Evolutionary conservation across 1,139 yeast genomes (phyloP).

Genomic region (Suhomyces yuchorum): DNA sequence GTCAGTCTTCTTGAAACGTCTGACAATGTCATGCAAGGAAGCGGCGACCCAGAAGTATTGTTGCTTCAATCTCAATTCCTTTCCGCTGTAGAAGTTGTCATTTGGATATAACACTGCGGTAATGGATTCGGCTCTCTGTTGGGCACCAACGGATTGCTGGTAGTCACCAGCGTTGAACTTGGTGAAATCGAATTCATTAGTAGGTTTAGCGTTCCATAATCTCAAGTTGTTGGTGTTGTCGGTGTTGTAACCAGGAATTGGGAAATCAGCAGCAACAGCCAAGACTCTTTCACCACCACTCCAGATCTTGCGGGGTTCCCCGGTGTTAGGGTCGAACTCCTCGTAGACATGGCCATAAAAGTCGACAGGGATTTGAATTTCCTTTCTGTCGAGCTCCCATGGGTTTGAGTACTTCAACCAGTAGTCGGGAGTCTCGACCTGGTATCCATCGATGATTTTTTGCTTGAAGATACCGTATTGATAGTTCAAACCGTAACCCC

Average conservation of each 20-base stretch:
- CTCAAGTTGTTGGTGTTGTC: slow-evolving; percentile 85
- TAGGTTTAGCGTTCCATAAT: slow-evolving; percentile 89
- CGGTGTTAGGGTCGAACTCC: slow-evolving; percentile 52
- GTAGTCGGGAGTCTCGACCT: slow-evolving; percentile 91
- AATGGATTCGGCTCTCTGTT: slow-evolving; percentile 87
- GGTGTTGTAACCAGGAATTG: slow-evolving; percentile 89
- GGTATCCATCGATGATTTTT: slow-evolving; percentile 87
- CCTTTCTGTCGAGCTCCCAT: slow-evolving; percentile 88
- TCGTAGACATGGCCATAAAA: slow-evolving; percentile 84
- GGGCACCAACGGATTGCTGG: slow-evolving; percentile 77
- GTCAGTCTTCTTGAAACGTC: slow-evolving; percentile 82
- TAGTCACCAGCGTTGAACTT: slow-evolving; percentile 94
- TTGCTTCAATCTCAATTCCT: slow-evolving; percentile 89
- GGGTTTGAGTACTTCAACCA: slow-evolving; percentile 89
- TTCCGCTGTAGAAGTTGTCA: slow-evolving; percentile 89
- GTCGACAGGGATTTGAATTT: slow-evolving; percentile 90
- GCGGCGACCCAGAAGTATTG: slow-evolving; percentile 98
- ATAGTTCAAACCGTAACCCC: slow-evolving; percentile 96
- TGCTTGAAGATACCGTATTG: slow-evolving; percentile 94
- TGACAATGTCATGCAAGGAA: slow-evolving; percentile 84
- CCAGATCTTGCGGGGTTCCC: slow-evolving; percentile 65
- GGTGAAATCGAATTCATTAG: slow-evolving; percentile 87
- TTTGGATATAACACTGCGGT: slow-evolving; percentile 92
- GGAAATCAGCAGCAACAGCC: slow-evolving; percentile 93
- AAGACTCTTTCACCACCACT: slow-evolving; percentile 85